Base-by-base conservation (phyloP, 331 rosid species). In the Cydonia oblonga region DNA sequence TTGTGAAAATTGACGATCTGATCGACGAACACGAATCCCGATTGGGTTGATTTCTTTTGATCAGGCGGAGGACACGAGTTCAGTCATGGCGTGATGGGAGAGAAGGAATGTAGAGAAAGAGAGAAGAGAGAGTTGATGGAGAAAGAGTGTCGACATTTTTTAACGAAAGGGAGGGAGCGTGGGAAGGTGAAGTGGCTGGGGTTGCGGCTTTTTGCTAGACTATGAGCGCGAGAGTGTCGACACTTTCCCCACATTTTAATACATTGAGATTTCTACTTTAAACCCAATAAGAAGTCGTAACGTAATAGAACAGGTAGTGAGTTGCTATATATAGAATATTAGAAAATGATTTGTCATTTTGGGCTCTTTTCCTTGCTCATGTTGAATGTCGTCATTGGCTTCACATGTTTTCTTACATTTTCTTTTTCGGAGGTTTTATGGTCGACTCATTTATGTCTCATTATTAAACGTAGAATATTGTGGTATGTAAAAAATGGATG, bases 131-230 rank as follows among this genome's bases (percentile, higher is more conserved):
- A 20, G 3, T 28, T 28, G 29, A 28, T 28, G 29, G 15, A 40
- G 46, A 28, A 60, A 71, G 73, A 76, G 86, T 90, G 98, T 90
- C 96, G 96, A 78, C 96, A 92, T 87, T 22, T 1, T 49, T 61
- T 13, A 29, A 76, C 15, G 77, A 61, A 33, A 75, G 35, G 58
- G 33, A 9, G 9, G 67, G 23, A 23, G 49, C 70, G 60, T 25
- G 69, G 6, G 51, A 65, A 12, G 76, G n/a, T 29, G 24, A 66
- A 49, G 2, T 5, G 66, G 22, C 10, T 52, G 20, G 57, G 3
- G 13, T 60, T 23, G 1, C 9, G 63, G 65, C 83, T 54, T 80
- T 80, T 78, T 20, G 73, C 49, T 1, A 5, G n/a, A 4, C 24
- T 51, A 78, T 79, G 69, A 77, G 81, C 58, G 81, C 68, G 33